Base-by-base conservation (phyloP, 2,329 filamentous ascomycete species). In the Raffaelea ambrosiae region DNA sequence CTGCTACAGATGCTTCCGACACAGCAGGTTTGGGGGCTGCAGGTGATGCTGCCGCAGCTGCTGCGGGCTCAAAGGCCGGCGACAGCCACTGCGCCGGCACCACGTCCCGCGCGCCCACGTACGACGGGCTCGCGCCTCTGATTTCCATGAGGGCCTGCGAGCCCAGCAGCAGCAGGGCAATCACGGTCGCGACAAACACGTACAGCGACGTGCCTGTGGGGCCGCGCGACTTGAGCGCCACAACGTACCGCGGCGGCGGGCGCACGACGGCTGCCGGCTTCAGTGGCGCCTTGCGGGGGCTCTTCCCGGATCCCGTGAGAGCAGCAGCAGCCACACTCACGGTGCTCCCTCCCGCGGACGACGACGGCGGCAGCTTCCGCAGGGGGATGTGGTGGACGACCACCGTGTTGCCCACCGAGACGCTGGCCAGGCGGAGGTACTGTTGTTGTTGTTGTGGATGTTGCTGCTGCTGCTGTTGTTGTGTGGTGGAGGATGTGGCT, bases 351-450 rank as follows among this genome's bases (percentile, higher is more conserved):
- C 44, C 35, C 8, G 43, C 66, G 63, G 0, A 59, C 63, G 48
- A 63, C 66, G 45, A 61, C 62, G 48, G 59, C 21, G 26, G 46
- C 48, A 51, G 31, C 51, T 67, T 70, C 54, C 67, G 70, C 43
- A 95, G 74, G 0, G 87, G 82, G 53, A 95, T 81, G 36, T 80
- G 84, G 64, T 95, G 87, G 22, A 95, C 82, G 26, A 85, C 80
- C 38, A 89, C 79, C 0, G 82, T 86, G 61, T 89, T 90, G 51
- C 81, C 84, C 56, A 94, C 81, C 43, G 85, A 88, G 38, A 88
- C 84, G 42, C 86, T 90, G 26, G 87, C 89, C 3, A 95, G 77
- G 57, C 86, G 87, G 55, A 94, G 69, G 58, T 79, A 79, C 14
- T 38, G 35, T 33, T 33, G 76, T n/a, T n/a, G n/a, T n/a, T n/a